Evolutionary conservation across 495 filamentous ascomycete genomes (phyloP).

Genomic region (Chlorociboria aeruginascens): DNA sequence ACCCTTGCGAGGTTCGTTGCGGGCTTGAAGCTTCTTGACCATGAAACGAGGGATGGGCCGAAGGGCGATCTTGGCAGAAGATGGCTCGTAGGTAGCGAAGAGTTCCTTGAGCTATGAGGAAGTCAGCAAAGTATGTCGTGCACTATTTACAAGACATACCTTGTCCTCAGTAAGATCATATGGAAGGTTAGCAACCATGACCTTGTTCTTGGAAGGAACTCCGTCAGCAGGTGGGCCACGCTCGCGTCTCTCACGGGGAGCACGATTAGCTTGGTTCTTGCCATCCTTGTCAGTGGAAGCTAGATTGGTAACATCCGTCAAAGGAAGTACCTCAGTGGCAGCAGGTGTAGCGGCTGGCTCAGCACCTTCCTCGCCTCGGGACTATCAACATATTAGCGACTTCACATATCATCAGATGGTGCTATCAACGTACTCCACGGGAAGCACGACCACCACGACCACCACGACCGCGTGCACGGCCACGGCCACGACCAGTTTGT

Average conservation of each 20-base stretch:
- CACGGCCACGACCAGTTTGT: constrained; percentile 55
- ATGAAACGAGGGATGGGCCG: constrained; percentile 98
- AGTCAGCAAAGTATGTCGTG: constrained; percentile 24
- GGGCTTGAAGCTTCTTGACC: constrained; percentile 98
- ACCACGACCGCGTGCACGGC: constrained; percentile 62
- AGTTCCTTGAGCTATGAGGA: constrained; percentile 78
- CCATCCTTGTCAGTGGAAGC: constrained; percentile 25
- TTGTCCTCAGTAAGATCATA: constrained; percentile 97
- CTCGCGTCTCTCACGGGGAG: constrained; percentile 53
- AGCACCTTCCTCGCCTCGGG: constrained; percentile 21
- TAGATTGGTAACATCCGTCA: constrained; percentile 44
- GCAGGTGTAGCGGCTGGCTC: constrained; percentile 16
- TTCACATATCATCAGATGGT: background rate
- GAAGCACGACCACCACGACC: constrained; percentile 65
- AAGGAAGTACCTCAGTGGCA: constrained; percentile 32
- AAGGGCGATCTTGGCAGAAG: constrained; percentile 94
- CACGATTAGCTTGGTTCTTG: constrained; percentile 23
- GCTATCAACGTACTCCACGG: constrained; percentile 48
- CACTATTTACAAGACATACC: constrained; percentile 36
- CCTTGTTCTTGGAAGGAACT: constrained; percentile 97
- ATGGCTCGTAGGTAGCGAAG: constrained; percentile 77
- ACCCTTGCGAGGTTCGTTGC: constrained; percentile 96
- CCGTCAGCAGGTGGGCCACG: constrained; percentile 96
- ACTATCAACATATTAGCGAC: constrained; percentile 17
- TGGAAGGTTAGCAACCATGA: constrained; percentile 98